Conservation (phyloP, 2,329 filamentous ascomycete genomes). For the Pestalotiopsis sp. region DNA sequence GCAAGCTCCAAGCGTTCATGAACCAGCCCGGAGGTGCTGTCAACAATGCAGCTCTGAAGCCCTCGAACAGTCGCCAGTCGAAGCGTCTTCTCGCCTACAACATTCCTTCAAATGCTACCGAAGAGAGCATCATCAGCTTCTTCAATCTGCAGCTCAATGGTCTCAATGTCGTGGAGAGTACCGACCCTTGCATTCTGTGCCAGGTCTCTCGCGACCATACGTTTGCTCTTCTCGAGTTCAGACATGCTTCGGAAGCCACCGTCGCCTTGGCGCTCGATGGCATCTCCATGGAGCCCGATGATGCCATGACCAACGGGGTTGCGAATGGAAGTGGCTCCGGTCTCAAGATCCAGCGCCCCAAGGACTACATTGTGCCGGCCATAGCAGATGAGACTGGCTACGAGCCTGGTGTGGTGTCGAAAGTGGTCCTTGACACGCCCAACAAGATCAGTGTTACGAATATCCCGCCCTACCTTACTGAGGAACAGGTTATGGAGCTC, state of each 20-base stretch:
- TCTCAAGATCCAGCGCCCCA: slow-evolving; percentile 81
- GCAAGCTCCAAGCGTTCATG: slow-evolving; percentile 93
- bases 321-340: slow-evolving; percentile 54
- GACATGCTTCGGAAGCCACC: slow-evolving; percentile 83
- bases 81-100: slow-evolving; percentile 92
- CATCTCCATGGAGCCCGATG: slow-evolving; percentile 80
- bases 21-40: slow-evolving; percentile 77
- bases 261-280: slow-evolving; percentile 89
- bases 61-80: slow-evolving; percentile 89
- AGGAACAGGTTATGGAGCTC: slow-evolving; percentile 90
- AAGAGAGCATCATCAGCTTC: slow-evolving; percentile 78
- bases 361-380: slow-evolving; percentile 94
- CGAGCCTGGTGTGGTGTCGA: slow-evolving; percentile 77
- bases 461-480: slow-evolving; percentile 83
- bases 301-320: slow-evolving; percentile 55
- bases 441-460: slow-evolving; percentile 95
- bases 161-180: slow-evolving; percentile 84
- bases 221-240: slow-evolving; percentile 92
- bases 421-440: slow-evolving; percentile 83
- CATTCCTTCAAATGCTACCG: slow-evolving; percentile 71
- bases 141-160: slow-evolving; percentile 97
- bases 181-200: slow-evolving; percentile 82
- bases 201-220: slow-evolving; percentile 78
- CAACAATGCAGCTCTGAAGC: slow-evolving; percentile 81
- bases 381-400: slow-evolving; percentile 73